These are phyloP conservation scores for Starmera pachycereana DNA, from an alignment of 805 yeast species.

Conservation along the genomic window DNA sequence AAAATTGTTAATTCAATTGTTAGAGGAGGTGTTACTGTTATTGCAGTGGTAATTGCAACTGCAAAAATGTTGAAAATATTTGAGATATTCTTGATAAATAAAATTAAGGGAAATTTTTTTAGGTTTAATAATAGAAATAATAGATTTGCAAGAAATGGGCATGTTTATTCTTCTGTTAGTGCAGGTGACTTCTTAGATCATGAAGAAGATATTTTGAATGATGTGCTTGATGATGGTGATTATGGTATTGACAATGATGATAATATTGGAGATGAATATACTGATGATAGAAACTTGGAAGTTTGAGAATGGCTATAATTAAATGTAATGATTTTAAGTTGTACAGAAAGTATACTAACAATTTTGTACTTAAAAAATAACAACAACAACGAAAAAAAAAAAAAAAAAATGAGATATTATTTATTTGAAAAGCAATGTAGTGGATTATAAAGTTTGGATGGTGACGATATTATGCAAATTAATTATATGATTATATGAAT, in stretches of 20 bases:
- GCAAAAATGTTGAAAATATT: constrained; percentile 19
- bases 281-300: constrained; percentile 2
- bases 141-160: constrained; percentile 15
- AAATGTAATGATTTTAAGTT: no score
- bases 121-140: constrained; percentile 8
- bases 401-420: no score
- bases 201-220: constrained; percentile 10
- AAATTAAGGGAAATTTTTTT: constrained; percentile 8
- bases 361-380: no score
- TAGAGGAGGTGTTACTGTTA: constrained; percentile 23
- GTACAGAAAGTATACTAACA: no score
- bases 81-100: constrained; percentile 10
- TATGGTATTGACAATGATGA: constrained; percentile 16
- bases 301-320: neutral
- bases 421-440: no score
- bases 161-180: constrained; percentile 11
- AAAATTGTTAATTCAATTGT: constrained; percentile 41
- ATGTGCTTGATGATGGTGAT: constrained; percentile 15
- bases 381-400: no score
- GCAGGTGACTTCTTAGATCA: constrained; percentile 15
- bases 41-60: constrained; percentile 22
- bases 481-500: neutral
- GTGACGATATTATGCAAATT: no score
- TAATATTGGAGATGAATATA: neutral
- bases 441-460: no score